Conservation (phyloP, 1,139 yeast species). For the Blastobotrys indianensis region DNA sequence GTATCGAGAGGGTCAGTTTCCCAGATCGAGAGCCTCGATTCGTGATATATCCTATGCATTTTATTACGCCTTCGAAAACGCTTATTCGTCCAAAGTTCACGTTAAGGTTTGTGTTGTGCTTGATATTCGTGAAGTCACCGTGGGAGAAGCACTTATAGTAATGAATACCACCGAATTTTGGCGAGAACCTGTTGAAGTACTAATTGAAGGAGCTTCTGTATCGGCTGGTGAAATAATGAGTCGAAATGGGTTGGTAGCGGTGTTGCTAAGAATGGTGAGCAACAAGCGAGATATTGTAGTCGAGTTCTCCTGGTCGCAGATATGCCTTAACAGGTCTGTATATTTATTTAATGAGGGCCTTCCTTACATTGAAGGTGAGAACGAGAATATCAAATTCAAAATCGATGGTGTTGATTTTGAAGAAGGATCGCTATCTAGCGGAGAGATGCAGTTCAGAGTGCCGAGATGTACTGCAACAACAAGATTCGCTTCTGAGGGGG, state of each 20-base stretch:
- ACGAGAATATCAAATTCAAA: conserved; percentile 3
- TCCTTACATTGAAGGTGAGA: conserved; percentile 3
- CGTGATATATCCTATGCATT: conserved; percentile 5
- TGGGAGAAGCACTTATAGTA: conserved; percentile 4
- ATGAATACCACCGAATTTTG: conserved; percentile 1
- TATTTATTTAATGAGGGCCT: conserved; percentile 4
- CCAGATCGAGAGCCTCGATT: neutral
- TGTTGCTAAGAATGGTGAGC: too few relatives aligned
- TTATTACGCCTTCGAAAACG: neutral
- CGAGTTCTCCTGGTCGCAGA: too few relatives aligned
- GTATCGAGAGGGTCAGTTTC: neutral
- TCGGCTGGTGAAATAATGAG: neutral
- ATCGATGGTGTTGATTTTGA: too few relatives aligned
- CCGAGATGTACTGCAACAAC: too few relatives aligned
- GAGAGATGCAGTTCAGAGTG: too few relatives aligned
- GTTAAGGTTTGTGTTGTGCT: conserved; percentile 1
- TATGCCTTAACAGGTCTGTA: too few relatives aligned
- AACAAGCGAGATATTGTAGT: too few relatives aligned
- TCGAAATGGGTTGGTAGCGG: too few relatives aligned
- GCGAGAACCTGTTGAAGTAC: neutral
- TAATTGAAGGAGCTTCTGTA: conserved; percentile 2
- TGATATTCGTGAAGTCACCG: conserved; percentile 1
- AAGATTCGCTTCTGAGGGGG: too few relatives aligned
- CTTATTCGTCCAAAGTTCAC: neutral
- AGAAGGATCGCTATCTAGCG: too few relatives aligned